Conservation (phyloP, 2,329 filamentous ascomycete species). For the Fusarium sulawesiense region DNA sequence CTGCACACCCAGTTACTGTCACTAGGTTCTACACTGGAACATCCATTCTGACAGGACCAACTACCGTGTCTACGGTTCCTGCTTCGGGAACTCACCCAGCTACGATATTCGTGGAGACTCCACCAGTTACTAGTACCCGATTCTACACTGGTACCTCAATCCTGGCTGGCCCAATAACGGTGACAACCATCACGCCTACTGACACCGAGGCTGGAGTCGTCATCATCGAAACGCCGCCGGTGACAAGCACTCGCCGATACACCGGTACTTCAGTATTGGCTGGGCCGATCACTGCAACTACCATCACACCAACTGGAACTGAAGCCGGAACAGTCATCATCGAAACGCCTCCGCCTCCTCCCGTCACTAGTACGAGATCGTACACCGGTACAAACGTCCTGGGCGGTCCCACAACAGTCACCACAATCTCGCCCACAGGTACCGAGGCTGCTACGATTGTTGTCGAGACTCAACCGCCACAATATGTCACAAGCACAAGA, state of each 20-base stretch:
- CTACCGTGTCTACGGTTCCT: background rate
- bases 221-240: background rate
- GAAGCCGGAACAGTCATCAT: background rate
- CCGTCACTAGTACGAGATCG: background rate
- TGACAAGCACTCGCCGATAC: conserved; percentile 1
- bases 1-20: background rate
- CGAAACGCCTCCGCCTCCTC: background rate
- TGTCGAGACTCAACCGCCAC: conserved; percentile 2
- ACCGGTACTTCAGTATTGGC: conserved; percentile 2
- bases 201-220: background rate
- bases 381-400: conserved; percentile 1
- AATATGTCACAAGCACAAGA: background rate
- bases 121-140: background rate
- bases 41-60: background rate
- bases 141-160: background rate
- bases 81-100: background rate
- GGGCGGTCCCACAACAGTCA: background rate
- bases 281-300: background rate
- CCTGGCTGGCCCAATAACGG: background rate
- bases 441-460: conserved; percentile 1
- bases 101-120: background rate
- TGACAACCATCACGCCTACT: background rate
- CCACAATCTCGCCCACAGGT: conserved; percentile 2
- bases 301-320: background rate
- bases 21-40: background rate